Base-by-base conservation (phyloP, 2,329 filamentous ascomycete species). In the Dissoconium aciculare region DNA sequence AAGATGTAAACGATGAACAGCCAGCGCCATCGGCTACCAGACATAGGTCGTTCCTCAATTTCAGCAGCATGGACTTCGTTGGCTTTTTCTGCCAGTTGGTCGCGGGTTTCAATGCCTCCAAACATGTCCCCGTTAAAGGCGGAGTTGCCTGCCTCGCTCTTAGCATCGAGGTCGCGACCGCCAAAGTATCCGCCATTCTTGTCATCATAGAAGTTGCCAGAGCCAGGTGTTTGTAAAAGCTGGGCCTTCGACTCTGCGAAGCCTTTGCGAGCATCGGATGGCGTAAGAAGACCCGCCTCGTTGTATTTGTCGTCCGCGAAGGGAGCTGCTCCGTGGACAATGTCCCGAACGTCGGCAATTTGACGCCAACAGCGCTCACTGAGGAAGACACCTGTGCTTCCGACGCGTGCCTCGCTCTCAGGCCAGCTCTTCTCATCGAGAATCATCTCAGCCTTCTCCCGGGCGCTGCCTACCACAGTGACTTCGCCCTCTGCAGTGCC, bases 101-200 rank as follows among this genome's bases (percentile, higher is more conserved):
- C 80, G 40, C 83, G 73, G 5, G 87, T 94, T 44, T 95, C 87
- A 5, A 95, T 66, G 47, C 94, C 93, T 50, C 84, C 82, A 66
- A 98, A 98, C 87, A 98, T 93, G 53, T 98, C 89, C 5, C 89
- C 85, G 31, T 71, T 80, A 51, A 93, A 78, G 4, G 82, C 84
- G n/a, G 87, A 94, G 2, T 69, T 78, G 3, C 85, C 87, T 5
- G 87, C 85, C 30, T 98, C 89, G 16, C 89, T 95, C 26, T 84
- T 82, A 5, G 75, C 65, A 51, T 98, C 89, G 6, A 79, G 54
- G 35, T 92, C 84, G 30, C 76, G 68, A 44, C 66, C 74, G 31
- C 78, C 78, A 46, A 94, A 94, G 52, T 93, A 94, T 13, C 75
- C 78, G n/a, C 19, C 19, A 37, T 75, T 70, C 53, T 84, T 83